Percentiles rank a stretch among this genome's conserved stretches.
Evolutionary conservation across 2,329 filamentous ascomycete species (phyloP).

Genomic region (Penicillium sp.): DNA sequence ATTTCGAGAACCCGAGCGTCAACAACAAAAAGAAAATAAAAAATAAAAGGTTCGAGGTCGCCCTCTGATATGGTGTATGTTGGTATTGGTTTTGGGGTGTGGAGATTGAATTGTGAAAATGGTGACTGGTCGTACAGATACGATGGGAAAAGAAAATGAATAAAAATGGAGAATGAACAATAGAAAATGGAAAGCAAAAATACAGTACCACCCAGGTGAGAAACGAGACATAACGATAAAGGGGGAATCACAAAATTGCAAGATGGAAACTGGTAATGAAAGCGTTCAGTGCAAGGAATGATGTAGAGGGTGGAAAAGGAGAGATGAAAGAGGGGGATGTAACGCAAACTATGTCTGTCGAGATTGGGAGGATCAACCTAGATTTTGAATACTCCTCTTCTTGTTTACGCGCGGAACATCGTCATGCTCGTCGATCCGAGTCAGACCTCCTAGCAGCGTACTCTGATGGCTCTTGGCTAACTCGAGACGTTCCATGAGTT

Average conservation of each 20-base stretch:
- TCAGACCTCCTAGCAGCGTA: constrained; percentile 43
- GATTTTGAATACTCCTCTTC: constrained; percentile 48
- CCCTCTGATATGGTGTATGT: constrained; percentile 19
- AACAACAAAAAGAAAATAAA: not conserved
- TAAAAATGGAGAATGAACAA: not conserved
- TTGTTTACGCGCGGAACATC: constrained; percentile 43
- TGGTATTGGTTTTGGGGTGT: not conserved
- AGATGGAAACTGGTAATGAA: not conserved
- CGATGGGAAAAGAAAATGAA: not conserved
- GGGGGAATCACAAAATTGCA: constrained; percentile 2
- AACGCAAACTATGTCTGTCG: not conserved
- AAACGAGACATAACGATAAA: not conserved
- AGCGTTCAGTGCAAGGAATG: not conserved
- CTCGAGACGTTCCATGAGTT: constrained; percentile 81
- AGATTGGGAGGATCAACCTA: constrained; percentile 23
- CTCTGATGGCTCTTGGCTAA: constrained; percentile 55
- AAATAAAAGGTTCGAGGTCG: constrained; percentile 20
- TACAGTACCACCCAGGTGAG: not conserved
- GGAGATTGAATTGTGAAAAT: constrained; percentile 1
- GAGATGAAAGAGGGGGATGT: not conserved
- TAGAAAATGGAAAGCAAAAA: not conserved
- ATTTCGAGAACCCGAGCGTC: constrained; percentile 10
- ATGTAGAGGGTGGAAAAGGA: not conserved
- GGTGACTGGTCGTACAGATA: constrained; percentile 1
- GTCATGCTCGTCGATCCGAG: constrained; percentile 44